Conservation (phyloP, 2,329 filamentous ascomycete species). For the Fusarium neocosmosporiellum region DNA sequence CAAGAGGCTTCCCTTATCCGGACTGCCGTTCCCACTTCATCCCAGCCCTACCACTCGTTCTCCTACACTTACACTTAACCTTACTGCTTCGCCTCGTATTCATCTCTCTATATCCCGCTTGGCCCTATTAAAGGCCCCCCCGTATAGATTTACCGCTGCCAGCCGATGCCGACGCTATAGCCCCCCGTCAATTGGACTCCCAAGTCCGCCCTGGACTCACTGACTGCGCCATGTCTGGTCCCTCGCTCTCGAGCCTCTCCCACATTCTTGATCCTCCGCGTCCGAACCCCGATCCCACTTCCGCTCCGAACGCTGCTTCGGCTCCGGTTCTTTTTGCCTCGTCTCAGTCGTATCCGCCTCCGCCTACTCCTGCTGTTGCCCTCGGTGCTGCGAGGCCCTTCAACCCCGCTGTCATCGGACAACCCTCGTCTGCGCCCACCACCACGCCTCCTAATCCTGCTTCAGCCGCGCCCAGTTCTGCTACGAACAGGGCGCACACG, state of each 20-base stretch:
- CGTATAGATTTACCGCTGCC: background rate
- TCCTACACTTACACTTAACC: constrained; percentile 6
- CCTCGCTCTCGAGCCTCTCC: constrained; percentile 43
- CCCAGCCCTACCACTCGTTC: constrained; percentile 5
- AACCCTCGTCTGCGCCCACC: constrained; percentile 6
- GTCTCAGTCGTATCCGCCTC: constrained; percentile 30
- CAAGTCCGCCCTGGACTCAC: constrained; percentile 1
- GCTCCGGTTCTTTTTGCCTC: constrained; percentile 21
- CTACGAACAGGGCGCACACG: constrained; percentile 36
- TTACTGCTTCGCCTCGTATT: background rate
- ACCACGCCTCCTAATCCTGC: background rate
- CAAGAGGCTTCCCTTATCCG: constrained; percentile 2
- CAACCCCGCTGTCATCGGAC: constrained; percentile 8
- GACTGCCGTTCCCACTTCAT: constrained; percentile 4
- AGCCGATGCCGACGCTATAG: constrained; percentile 4
- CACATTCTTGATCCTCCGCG: constrained; percentile 47
- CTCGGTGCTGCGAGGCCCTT: background rate
- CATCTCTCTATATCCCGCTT: background rate
- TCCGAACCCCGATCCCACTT: constrained; percentile 27
- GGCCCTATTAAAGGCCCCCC: background rate
- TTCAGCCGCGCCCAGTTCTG: constrained; percentile 8
- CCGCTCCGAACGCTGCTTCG: constrained; percentile 6
- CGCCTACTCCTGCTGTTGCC: background rate
- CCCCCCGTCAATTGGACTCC: background rate
- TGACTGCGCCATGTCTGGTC: constrained; percentile 45